A percentile compares a stretch with the other conserved stretches of the same genome.
These are phyloP conservation scores for Xylaria sp. DNA, from an alignment of 2,329 filamentous ascomycete genomes.

Conservation along the genomic window DNA sequence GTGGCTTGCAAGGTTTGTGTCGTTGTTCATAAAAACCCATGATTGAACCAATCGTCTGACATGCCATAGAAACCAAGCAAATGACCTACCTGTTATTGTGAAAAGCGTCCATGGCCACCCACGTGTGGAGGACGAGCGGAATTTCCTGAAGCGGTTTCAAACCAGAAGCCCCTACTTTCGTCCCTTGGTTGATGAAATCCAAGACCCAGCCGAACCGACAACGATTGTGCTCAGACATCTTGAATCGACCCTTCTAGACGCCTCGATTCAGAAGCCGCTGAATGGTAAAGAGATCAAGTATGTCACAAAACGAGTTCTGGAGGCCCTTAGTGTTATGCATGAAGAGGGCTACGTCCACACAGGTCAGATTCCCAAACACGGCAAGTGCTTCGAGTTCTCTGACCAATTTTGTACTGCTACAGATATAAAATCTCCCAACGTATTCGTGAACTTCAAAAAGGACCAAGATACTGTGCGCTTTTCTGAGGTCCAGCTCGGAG, in stretches of 20 bases:
- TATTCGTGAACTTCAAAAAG: slow-evolving; percentile 7
- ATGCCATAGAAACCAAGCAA: neutral
- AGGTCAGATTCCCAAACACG: neutral
- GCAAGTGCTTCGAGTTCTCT: neutral
- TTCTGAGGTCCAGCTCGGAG: slow-evolving; percentile 8
- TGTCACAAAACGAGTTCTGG: neutral
- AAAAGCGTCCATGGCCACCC: slow-evolving; percentile 8
- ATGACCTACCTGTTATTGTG: neutral
- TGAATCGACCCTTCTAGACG: neutral
- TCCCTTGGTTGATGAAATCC: slow-evolving; percentile 11
- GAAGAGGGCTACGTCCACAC: slow-evolving; percentile 1
- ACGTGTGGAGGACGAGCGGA: slow-evolving; percentile 8
- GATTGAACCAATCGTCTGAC: neutral
- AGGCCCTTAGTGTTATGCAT: slow-evolving; percentile 5
- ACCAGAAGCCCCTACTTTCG: neutral
- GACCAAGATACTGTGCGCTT: neutral
- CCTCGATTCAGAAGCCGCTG: neutral
- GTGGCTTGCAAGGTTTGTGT: slow-evolving; percentile 11
- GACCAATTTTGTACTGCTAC: neutral
- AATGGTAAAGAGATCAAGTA: neutral
- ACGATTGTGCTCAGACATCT: slow-evolving; percentile 1
- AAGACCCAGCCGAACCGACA: slow-evolving; percentile 10
- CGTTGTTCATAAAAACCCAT: neutral
- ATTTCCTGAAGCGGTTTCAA: slow-evolving; percentile 14
- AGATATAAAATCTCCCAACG: neutral